Evolutionary conservation across 345 rosid species (phyloP), one percentile per base, ranked within the genome.

Genomic region (Eutrema yunnanense): DNA sequence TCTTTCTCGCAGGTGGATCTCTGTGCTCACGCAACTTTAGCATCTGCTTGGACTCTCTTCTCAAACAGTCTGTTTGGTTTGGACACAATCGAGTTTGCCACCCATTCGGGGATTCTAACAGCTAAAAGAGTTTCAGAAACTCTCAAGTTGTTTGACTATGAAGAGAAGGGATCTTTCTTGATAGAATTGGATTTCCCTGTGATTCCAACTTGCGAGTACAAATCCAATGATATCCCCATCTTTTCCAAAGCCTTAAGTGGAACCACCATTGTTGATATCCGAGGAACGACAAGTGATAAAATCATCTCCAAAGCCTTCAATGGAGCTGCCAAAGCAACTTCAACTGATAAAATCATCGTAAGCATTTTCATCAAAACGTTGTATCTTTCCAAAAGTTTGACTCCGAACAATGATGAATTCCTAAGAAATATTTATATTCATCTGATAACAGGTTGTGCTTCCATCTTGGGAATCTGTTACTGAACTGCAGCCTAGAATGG

Each of bases 11-110:
- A 90, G 96, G 75, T 87, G 16, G 29, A 76, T 2, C 82, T 92
- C 4, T 87, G 96, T 48, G 96, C 84, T 22, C 96, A 90, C 75
- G 96, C 87, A 49, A 92, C 96, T 2, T 67, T 92, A 58, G 96
- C 96, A 37, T 84, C 93, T 66, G 82, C 96, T 0, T 89, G 90
- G 47, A 14, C 49, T 8, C 84, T 88, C 38, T 90, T 92, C 73
- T 53, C 89, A 8, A 83, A 72, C 30, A 81, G 81, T 42, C 75
- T 81, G 71, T 85, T 86, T n/a, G 53, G 71, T 61, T 56, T 67
- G 64, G 64, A 42, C 38, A 1, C 14, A 46, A 54, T 92, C 44
- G 88, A 92, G 76, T 90, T 88, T 59, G 72, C 33, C 19, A 90
- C 97, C 0, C 74, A 73, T 8, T 88, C 87, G 0, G 88, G 96